Evolutionary conservation across 305 asterid species (phyloP).

Genomic region (Plantago rigida): DNA sequence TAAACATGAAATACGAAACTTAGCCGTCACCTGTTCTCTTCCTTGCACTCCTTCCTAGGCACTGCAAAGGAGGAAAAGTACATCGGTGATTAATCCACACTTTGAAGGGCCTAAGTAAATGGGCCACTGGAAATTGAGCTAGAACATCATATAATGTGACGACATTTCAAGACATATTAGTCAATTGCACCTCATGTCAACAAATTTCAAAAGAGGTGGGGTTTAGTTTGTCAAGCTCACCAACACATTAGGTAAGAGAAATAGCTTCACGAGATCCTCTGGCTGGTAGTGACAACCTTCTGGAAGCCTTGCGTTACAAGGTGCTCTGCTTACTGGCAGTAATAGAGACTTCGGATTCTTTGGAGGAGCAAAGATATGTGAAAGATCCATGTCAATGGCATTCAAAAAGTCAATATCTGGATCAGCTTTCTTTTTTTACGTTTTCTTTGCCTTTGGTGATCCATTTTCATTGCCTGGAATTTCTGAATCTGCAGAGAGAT

Average conservation of each 20-base stretch:
- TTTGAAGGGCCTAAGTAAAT: conserved; percentile 5
- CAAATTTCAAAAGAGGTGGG: neutral
- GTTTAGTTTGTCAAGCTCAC: conserved; percentile 33
- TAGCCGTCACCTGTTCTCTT: conserved; percentile 47
- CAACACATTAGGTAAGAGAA: conserved; percentile 74
- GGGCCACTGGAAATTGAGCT: neutral
- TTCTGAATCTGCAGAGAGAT: conserved; percentile 43
- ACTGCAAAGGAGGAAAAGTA: conserved; percentile 44
- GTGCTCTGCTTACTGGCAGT: conserved; percentile 58
- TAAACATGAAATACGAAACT: conserved; percentile 7
- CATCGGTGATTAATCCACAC: conserved; percentile 4
- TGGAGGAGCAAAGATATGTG: conserved; percentile 64
- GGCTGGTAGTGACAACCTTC: conserved; percentile 98
- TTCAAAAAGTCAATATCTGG: conserved; percentile 58
- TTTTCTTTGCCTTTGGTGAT: conserved; percentile 56
- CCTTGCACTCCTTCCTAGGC: conserved; percentile 68
- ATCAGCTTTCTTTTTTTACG: conserved; percentile 52
- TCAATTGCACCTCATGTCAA: neutral
- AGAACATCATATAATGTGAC: neutral
- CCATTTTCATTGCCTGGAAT: conserved; percentile 46
- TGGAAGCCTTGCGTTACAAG: conserved; percentile 74
- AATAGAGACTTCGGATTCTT: conserved; percentile 74
- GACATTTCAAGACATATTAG: neutral
- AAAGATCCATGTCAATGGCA: conserved; percentile 47
- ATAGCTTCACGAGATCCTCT: conserved; percentile 90